Conservation (phyloP, 495 filamentous ascomycete genomes). For the Margaritispora aquatica region DNA sequence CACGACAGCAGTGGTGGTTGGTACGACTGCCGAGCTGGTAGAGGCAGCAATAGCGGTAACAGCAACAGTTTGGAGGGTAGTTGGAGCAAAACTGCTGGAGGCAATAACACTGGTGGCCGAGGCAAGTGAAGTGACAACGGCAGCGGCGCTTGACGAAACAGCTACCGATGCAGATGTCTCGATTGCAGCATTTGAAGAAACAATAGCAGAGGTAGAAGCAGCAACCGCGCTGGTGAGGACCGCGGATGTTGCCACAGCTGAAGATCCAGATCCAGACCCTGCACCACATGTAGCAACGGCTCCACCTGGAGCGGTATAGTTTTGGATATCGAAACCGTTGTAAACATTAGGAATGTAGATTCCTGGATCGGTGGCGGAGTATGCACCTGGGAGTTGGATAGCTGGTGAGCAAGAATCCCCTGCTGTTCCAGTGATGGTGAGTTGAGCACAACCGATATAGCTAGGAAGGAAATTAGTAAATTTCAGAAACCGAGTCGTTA, state of each 20-base stretch:
- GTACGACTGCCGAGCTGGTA: neutral
- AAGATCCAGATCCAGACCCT: conserved; percentile 6
- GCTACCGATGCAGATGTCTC: neutral
- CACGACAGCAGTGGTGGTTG: neutral
- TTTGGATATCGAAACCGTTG: conserved; percentile 36
- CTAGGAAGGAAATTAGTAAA: neutral
- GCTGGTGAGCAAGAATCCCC: conserved; percentile 32
- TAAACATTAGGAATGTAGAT: conserved; percentile 43
- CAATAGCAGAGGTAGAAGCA: neutral
- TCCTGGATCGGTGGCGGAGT: conserved; percentile 35
- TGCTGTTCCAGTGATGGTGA: conserved; percentile 37
- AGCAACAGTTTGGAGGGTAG: neutral
- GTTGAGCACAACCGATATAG: conserved; percentile 45
- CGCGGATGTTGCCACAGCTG: neutral
- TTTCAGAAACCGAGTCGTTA: neutral
- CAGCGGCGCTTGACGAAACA: neutral
- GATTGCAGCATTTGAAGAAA: neutral
- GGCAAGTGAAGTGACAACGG: neutral
- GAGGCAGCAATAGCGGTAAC: neutral
- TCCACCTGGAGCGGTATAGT: conserved; percentile 35
- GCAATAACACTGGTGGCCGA: neutral
- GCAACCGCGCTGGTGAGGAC: neutral
- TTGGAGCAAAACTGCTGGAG: neutral
- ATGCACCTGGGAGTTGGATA: conserved; percentile 48
- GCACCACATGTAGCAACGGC: conserved; percentile 13